Percentiles rank a stretch among this genome's conserved stretches.
Evolutionary conservation across 2,329 filamentous ascomycete species (phyloP).

Genomic region (Alternaria triticimaculans): DNA sequence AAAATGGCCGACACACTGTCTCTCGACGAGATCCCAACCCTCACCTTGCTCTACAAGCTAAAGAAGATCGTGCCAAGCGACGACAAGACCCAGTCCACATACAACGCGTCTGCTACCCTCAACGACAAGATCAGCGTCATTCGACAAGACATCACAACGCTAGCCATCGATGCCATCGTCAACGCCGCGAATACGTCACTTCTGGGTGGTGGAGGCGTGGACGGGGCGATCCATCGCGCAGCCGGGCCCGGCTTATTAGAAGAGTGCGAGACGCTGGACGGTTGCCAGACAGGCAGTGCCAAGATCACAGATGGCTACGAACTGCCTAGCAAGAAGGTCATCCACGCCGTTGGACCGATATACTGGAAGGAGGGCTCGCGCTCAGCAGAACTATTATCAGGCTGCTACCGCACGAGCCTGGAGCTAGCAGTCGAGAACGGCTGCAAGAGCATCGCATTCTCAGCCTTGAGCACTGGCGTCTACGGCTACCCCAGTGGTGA

Average conservation of each 20-base stretch:
- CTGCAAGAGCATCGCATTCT: conserved; percentile 79
- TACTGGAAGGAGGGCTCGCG: conserved; percentile 60
- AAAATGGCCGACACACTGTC: conserved; percentile 29
- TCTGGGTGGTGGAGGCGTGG: conserved; percentile 86
- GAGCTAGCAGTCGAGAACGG: conserved; percentile 72
- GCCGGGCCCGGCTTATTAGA: conserved; percentile 72
- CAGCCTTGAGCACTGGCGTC: conserved; percentile 83
- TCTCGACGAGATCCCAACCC: conserved; percentile 65
- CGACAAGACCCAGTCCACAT: conserved; percentile 11
- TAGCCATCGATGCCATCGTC: conserved; percentile 82
- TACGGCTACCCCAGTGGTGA: conserved; percentile 82
- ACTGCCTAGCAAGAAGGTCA: conserved; percentile 78
- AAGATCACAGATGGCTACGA: conserved; percentile 82
- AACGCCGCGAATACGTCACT: conserved; percentile 87
- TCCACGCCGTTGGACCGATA: conserved; percentile 89
- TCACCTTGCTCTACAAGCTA: conserved; percentile 70
- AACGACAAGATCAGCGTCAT: conserved; percentile 76
- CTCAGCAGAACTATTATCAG: conserved; percentile 56
- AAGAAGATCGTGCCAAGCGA: conserved; percentile 53
- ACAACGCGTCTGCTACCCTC: conserved; percentile 32
- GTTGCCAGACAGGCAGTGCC: conserved; percentile 78
- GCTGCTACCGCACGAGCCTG: conserved; percentile 75
- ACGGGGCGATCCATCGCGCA: conserved; percentile 77
- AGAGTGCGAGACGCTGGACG: conserved; percentile 75
- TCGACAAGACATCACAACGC: conserved; percentile 79